These are phyloP conservation scores for Coemansia erecta DNA, from an alignment of 192 early-diverging fungal genomes.

Conservation along the genomic window DNA sequence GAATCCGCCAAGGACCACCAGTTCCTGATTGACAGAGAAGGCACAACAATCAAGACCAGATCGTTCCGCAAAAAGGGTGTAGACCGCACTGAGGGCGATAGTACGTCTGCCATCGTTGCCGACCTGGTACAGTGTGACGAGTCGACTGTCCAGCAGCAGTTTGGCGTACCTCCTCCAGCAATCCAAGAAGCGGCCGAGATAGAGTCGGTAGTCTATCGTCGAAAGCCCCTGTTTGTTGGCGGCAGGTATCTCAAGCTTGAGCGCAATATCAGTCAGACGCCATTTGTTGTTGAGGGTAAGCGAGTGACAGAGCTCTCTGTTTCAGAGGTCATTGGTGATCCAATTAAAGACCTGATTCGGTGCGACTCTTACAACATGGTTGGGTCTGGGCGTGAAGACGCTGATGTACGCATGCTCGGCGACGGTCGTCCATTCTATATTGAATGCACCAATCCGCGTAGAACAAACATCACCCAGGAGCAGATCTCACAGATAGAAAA, in stretches of 20 bases:
- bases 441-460: conserved; percentile 79
- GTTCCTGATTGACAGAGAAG: conserved; percentile 22
- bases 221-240: conserved; percentile 61
- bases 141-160: conserved; percentile 7
- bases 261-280: conserved; percentile 80
- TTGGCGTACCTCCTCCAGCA: conserved; percentile 31
- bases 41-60: conserved; percentile 12
- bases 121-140: conserved; percentile 24
- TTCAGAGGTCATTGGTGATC: conserved; percentile 69
- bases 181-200: conserved; percentile 27
- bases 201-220: conserved; percentile 42
- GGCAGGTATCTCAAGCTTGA: conserved; percentile 73
- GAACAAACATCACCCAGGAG: conserved; percentile 30
- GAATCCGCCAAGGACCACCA: conserved; percentile 29
- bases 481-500: conserved; percentile 52
- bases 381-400: conserved; percentile 87
- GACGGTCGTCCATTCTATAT: conserved; percentile 89
- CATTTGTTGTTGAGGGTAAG: conserved; percentile 71
- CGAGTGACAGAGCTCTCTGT: conserved; percentile 74
- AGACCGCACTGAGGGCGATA: conserved; percentile 12
- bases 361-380: conserved; percentile 75
- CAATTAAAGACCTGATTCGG: conserved; percentile 56
- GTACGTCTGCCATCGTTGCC: conserved; percentile 10
- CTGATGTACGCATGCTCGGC: conserved; percentile 93
- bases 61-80: conserved; percentile 27